Percentiles rank a stretch among this genome's conserved stretches.
phyloP scores from a whole-genome alignment of 371 early-diverging fungal species.

The Dipsacomyces acuminosporus region DNA sequence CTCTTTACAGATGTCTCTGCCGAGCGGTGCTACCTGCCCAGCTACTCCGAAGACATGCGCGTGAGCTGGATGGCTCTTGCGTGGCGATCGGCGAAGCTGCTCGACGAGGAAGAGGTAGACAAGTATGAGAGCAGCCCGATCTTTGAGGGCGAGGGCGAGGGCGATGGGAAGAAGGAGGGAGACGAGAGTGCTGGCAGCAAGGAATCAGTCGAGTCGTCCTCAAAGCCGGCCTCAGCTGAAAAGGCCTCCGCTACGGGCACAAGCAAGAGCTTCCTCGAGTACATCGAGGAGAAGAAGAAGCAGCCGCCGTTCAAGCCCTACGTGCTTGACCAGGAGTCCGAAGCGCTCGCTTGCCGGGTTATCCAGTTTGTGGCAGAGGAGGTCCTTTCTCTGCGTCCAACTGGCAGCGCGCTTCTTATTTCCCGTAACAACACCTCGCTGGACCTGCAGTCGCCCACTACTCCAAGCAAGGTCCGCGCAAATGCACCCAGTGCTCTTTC shows the following conservation, averaged over 20 bases:
- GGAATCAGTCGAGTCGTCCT: not conserved
- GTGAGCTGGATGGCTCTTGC: conserved; percentile 52
- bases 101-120: conserved; percentile 44
- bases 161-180: no score
- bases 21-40: conserved; percentile 61
- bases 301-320: conserved; percentile 26
- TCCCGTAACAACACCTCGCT: not conserved
- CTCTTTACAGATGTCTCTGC: conserved; percentile 64
- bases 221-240: not conserved
- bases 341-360: conserved; percentile 33
- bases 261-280: conserved; percentile 15
- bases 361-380: conserved; percentile 38
- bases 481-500: conserved; percentile 12
- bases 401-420: conserved; percentile 5
- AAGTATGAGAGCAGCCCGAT: conserved; percentile 20
- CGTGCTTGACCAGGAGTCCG: conserved; percentile 35
- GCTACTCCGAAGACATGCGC: conserved; percentile 55
- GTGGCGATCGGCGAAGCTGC: conserved; percentile 31
- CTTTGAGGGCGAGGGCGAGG: conserved; percentile 1
- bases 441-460: conserved; percentile 4
- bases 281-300: conserved; percentile 24
- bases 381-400: conserved; percentile 29
- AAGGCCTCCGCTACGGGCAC: not conserved
- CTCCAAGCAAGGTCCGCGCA: conserved; percentile 22
- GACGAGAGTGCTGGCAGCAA: not conserved